Conservation (phyloP, 192 early-diverging fungal species). For the Coemansia sp. region DNA sequence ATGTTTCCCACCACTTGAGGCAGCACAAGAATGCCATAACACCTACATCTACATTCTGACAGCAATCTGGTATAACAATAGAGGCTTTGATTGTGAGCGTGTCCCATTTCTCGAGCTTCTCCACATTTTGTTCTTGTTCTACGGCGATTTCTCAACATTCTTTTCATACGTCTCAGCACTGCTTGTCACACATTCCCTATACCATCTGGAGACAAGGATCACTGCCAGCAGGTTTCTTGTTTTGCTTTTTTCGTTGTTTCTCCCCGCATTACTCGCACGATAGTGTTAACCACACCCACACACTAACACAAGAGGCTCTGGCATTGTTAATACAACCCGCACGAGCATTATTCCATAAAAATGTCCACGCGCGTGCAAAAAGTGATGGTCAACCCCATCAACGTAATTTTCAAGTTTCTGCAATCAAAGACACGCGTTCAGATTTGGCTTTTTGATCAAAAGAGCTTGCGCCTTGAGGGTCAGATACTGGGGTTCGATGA, state of each 20-base stretch:
- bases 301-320: not conserved
- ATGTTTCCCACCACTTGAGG: not conserved
- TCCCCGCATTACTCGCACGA: conserved; percentile 3
- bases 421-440: conserved; percentile 90
- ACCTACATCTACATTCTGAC: conserved; percentile 4
- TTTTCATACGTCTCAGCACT: not conserved
- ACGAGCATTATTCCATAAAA: not conserved
- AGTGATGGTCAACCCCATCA: conserved; percentile 63
- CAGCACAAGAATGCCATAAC: conserved; percentile 20
- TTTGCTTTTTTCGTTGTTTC: not conserved
- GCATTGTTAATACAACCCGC: not conserved
- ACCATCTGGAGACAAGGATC: not conserved
- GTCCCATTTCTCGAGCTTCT: not conserved
- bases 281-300: not conserved
- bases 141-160: conserved; percentile 12
- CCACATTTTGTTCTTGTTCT: conserved; percentile 8
- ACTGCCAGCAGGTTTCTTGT: not conserved
- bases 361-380: conserved; percentile 57
- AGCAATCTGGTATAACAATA: not conserved
- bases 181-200: not conserved
- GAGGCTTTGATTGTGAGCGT: not conserved
- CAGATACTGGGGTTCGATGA: conserved; percentile 97
- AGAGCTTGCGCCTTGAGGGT: conserved; percentile 86
- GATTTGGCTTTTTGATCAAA: conserved; percentile 94
- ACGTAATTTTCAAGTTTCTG: conserved; percentile 94